Percentiles rank a stretch among this genome's conserved stretches.
phyloP scores from a whole-genome alignment of 768 basidiomycete species.

The Tricholoma sp. region DNA sequence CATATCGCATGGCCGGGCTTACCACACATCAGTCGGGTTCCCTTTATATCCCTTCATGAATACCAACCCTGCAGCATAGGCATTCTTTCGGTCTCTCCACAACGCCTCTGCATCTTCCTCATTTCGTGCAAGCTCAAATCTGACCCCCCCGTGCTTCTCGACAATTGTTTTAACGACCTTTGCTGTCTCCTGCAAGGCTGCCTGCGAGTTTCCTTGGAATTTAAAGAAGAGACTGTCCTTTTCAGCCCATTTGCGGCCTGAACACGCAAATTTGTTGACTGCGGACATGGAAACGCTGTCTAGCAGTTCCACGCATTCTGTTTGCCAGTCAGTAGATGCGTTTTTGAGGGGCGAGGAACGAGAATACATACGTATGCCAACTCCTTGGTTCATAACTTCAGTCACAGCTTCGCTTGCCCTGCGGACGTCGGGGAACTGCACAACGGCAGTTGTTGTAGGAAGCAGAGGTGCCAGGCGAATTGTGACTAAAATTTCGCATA shows the following conservation, averaged over 20 bases:
- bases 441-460: slow-evolving; percentile 79
- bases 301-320: slow-evolving; percentile 82
- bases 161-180: slow-evolving; percentile 52
- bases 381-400: slow-evolving; percentile 66
- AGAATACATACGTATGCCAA: slow-evolving; percentile 62
- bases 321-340: background rate
- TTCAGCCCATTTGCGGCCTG: slow-evolving; percentile 51
- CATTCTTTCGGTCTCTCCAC: slow-evolving; percentile 72
- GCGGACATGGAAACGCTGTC: slow-evolving; percentile 68
- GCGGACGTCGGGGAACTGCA: slow-evolving; percentile 72
- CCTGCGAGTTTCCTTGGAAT: slow-evolving; percentile 66
- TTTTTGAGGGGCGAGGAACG: background rate
- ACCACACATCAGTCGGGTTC: slow-evolving; percentile 79
- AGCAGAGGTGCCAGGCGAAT: slow-evolving; percentile 75
- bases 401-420: slow-evolving; percentile 70
- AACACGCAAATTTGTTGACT: slow-evolving; percentile 50
- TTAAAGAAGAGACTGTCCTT: slow-evolving; percentile 81
- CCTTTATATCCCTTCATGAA: slow-evolving; percentile 50
- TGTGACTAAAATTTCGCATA: slow-evolving; percentile 46
- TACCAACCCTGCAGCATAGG: slow-evolving; percentile 49
- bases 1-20: slow-evolving; percentile 2
- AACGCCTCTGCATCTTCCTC: slow-evolving; percentile 63
- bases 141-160: slow-evolving; percentile 60
- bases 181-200: slow-evolving; percentile 58
- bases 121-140: slow-evolving; percentile 59